These are phyloP conservation scores for Achaetomium macrosporum DNA, from an alignment of 2,329 filamentous ascomycete species.

Conservation along the genomic window DNA sequence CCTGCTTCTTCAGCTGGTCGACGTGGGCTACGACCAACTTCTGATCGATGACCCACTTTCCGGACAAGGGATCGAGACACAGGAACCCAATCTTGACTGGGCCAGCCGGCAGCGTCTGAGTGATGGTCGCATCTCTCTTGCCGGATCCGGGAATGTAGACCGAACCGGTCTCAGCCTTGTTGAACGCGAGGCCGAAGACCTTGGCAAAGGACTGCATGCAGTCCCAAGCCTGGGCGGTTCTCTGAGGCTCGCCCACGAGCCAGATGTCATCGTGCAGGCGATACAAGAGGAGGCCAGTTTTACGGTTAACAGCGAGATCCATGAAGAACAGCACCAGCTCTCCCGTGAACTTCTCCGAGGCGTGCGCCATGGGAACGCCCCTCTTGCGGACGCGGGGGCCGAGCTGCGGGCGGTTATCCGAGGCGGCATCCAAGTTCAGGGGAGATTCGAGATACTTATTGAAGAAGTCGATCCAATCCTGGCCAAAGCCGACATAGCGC, in stretches of 20 bases:
- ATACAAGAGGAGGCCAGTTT: slow-evolving; percentile 38
- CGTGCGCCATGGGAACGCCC: slow-evolving; percentile 41
- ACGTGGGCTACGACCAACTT: slow-evolving; percentile 52
- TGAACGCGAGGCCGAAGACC: slow-evolving; percentile 39
- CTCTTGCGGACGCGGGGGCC: slow-evolving; percentile 36
- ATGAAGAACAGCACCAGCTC: slow-evolving; percentile 43
- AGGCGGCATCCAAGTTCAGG: slow-evolving; percentile 36
- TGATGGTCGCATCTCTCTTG: slow-evolving; percentile 22
- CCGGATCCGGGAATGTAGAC: slow-evolving; percentile 29
- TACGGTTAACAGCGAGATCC: slow-evolving; percentile 40
- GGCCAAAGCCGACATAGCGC: slow-evolving; percentile 39
- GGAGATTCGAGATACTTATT: slow-evolving; percentile 40
- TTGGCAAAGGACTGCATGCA: slow-evolving; percentile 37
- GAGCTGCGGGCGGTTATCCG: slow-evolving; percentile 24
- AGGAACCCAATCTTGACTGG: slow-evolving; percentile 52
- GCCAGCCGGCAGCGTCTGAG: slow-evolving; percentile 41
- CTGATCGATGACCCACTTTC: slow-evolving; percentile 50
- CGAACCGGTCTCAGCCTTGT: slow-evolving; percentile 36
- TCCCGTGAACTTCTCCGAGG: slow-evolving; percentile 41
- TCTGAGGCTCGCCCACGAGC: slow-evolving; percentile 38
- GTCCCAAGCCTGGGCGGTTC: slow-evolving; percentile 38
- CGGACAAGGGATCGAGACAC: slow-evolving; percentile 39
- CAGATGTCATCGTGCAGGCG: slow-evolving; percentile 46
- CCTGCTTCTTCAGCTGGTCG: slow-evolving; percentile 47
- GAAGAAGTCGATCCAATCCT: slow-evolving; percentile 40